Conservation (phyloP, 768 basidiomycete species). For the Leccinum subgranulosum region DNA sequence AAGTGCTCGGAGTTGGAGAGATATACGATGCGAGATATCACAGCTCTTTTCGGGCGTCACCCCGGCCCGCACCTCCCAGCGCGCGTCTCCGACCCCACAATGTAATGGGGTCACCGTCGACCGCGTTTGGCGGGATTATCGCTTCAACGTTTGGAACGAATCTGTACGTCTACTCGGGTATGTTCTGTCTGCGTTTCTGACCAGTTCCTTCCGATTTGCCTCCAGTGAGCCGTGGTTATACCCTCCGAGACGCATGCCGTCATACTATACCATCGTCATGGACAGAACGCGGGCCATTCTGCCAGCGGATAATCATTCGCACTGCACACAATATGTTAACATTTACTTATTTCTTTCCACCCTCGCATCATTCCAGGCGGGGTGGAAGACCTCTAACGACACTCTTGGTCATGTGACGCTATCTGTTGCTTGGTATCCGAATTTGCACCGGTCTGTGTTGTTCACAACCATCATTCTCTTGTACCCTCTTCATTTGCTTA, state of each 20-base stretch:
- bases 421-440: constrained; percentile 19
- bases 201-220: neutral
- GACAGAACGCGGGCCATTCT: constrained; percentile 30
- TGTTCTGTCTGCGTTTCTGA: neutral
- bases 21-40: constrained; percentile 58
- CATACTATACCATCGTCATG: constrained; percentile 28
- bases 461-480: constrained; percentile 9
- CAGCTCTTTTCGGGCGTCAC: constrained; percentile 48
- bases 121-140: constrained; percentile 64
- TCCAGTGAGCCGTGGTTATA: constrained; percentile 27
- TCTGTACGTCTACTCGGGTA: constrained; percentile 26
- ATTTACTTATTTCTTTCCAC: constrained; percentile 24
- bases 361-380: constrained; percentile 13
- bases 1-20: constrained; percentile 67
- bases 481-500: constrained; percentile 10
- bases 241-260: constrained; percentile 19
- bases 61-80: constrained; percentile 31
- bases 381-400: constrained; percentile 9
- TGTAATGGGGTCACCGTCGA: constrained; percentile 60
- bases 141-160: constrained; percentile 61
- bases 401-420: constrained; percentile 30
- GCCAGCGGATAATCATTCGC: constrained; percentile 26
- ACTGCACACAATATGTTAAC: constrained; percentile 31
- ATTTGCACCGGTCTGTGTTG: constrained; percentile 10
- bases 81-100: constrained; percentile 34